Evolutionary conservation across 73 alveolate genomes (phyloP).

Genomic region (Paramecium pentaurelia): DNA sequence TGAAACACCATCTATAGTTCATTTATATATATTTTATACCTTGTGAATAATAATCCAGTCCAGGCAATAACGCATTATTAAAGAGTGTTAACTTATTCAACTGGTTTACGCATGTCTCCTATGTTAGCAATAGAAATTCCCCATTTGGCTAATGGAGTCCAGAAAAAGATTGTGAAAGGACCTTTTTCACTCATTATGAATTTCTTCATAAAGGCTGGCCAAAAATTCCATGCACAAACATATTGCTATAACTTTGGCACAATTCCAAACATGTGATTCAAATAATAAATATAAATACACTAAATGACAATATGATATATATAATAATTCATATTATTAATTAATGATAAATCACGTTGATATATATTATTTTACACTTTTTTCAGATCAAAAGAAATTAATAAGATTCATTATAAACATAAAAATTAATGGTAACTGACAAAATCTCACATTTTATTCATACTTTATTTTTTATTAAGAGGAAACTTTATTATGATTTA

Average conservation of each 20-base stretch:
- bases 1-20: conserved; percentile 5
- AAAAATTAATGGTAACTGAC: too few relatives aligned
- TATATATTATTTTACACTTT: background rate
- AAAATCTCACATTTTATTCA: background rate
- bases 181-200: background rate
- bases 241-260: background rate
- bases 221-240: conserved; percentile 12
- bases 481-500: background rate
- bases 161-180: conserved; percentile 41
- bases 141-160: conserved; percentile 36
- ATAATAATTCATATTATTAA: background rate
- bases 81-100: conserved; percentile 38
- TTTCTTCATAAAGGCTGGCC: background rate
- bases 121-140: conserved; percentile 29
- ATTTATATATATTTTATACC: background rate
- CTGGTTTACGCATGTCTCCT: conserved; percentile 28
- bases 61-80: conserved; percentile 14
- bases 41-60: background rate
- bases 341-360: background rate
- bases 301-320: background rate
- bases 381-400: background rate
- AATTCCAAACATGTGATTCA: conserved; percentile 22
- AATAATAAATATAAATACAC: background rate
- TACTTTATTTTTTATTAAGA: background rate
- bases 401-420: background rate